These are phyloP conservation scores for Corymbia calophylla DNA, from an alignment of 441 rosid genomes.

Conservation along the genomic window DNA sequence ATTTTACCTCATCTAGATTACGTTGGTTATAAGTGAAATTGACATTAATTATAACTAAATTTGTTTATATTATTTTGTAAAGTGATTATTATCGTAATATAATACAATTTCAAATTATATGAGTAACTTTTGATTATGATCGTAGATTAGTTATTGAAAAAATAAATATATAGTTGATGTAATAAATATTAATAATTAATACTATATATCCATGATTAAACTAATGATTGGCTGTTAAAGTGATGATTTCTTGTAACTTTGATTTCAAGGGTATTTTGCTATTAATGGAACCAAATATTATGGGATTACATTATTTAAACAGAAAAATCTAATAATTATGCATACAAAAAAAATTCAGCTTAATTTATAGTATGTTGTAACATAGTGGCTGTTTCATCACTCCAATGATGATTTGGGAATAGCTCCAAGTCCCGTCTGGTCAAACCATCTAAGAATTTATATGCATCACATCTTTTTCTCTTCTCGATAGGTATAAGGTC, in stretches of 20 bases:
- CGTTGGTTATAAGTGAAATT: background rate
- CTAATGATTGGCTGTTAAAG: background rate
- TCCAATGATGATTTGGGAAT: background rate
- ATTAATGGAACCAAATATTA: background rate
- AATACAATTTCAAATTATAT: background rate
- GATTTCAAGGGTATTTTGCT: background rate
- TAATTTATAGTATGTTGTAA: background rate
- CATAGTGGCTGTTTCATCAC: background rate
- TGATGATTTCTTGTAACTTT: background rate
- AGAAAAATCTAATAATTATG: background rate
- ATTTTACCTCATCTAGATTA: background rate
- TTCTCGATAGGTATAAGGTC: background rate
- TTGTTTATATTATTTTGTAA: background rate
- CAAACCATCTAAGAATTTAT: background rate
- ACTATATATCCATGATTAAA: background rate
- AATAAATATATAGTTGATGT: background rate
- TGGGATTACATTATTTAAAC: background rate
- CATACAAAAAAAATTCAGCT: background rate
- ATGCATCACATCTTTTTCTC: background rate
- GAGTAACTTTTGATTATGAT: accelerated
- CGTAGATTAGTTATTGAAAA: accelerated
- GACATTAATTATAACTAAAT: background rate
- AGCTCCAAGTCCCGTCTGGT: background rate
- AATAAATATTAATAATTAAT: background rate
- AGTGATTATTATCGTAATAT: background rate